A percentile compares a stretch with the other conserved stretches of the same genome.
These are phyloP conservation scores for Sporisorium iseilematis-ciliati DNA, from an alignment of 1,284 basidiomycete genomes.

Conservation along the genomic window DNA sequence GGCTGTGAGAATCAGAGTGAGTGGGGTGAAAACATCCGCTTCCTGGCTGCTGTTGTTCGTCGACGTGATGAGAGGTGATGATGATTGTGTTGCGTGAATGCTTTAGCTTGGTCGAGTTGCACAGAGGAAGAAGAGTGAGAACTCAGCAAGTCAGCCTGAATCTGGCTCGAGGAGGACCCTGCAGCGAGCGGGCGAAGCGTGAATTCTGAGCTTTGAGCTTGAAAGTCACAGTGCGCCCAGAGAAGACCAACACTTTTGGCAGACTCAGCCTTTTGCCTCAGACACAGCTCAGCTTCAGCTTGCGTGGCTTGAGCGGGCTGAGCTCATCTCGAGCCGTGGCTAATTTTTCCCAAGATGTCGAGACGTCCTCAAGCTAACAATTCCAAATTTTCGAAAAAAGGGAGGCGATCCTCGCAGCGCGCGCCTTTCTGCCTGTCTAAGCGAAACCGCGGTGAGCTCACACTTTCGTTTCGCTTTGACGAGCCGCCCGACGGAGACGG, in stretches of 20 bases:
- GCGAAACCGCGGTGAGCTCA: constrained; percentile 1
- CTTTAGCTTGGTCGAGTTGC: neutral
- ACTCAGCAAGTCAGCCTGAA: neutral
- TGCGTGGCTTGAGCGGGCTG: constrained; percentile 7
- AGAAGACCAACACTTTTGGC: constrained; percentile 8
- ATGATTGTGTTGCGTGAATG: neutral
- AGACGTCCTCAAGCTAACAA: neutral
- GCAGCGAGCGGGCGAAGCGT: neutral
- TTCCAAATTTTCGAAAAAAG: no score
- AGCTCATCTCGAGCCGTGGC: constrained; percentile 12
- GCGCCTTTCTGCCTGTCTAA: neutral
- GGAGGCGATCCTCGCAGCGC: no score
- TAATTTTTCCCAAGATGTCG: neutral
- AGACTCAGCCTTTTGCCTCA: constrained; percentile 1
- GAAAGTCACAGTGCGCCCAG: neutral
- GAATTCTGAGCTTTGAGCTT: neutral
- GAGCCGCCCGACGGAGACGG: neutral
- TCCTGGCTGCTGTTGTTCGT: no score
- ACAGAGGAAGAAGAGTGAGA: neutral
- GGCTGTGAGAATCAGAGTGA: neutral
- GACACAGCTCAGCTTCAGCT: neutral
- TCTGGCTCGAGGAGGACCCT: constrained; percentile 10
- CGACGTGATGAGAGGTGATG: neutral
- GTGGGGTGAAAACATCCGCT: no score
- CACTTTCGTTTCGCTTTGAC: neutral